Conservation (phyloP, 192 early-diverging fungal genomes). For the Dispira parvispora region DNA sequence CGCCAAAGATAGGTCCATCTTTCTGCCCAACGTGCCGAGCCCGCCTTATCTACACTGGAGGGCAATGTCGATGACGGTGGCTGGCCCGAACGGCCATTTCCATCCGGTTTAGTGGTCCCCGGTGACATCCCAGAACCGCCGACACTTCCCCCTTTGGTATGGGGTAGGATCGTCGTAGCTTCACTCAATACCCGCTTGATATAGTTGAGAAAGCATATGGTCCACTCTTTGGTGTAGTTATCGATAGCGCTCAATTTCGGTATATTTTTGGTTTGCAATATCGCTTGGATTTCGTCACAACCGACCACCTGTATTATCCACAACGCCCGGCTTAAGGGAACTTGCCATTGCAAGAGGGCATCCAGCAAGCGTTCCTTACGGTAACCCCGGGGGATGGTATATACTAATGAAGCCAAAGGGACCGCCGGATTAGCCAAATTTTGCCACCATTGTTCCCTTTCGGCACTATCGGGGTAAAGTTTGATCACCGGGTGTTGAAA, state of each 20-base stretch:
- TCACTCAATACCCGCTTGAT: background rate
- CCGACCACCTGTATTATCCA: slow-evolving; percentile 59
- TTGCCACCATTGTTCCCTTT: slow-evolving; percentile 23
- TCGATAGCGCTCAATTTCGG: background rate
- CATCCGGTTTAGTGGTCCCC: too few relatives aligned
- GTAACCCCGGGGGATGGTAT: slow-evolving; percentile 21
- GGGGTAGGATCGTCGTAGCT: background rate
- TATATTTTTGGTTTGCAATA: background rate
- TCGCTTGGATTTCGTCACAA: slow-evolving; percentile 34
- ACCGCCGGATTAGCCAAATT: slow-evolving; percentile 21
- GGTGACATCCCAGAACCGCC: too few relatives aligned
- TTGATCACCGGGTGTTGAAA: slow-evolving; percentile 16
- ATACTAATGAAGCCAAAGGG: slow-evolving; percentile 19
- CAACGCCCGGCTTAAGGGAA: slow-evolving; percentile 42
- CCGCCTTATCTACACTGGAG: too few relatives aligned
- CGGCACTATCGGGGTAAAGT: slow-evolving; percentile 14
- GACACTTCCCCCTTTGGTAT: background rate
- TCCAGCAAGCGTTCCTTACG: slow-evolving; percentile 46
- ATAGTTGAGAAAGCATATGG: slow-evolving; percentile 1
- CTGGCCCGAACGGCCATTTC: too few relatives aligned
- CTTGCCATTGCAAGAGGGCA: slow-evolving; percentile 26
- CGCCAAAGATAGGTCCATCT: slow-evolving; percentile 19
- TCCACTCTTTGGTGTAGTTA: slow-evolving; percentile 21
- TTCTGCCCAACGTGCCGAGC: slow-evolving; percentile 12
- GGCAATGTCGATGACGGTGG: too few relatives aligned